A percentile compares a stretch with the other conserved stretches of the same genome.
phyloP scores from a whole-genome alignment of 1,284 basidiomycete genomes.

The Salmacisia buchloeana region DNA sequence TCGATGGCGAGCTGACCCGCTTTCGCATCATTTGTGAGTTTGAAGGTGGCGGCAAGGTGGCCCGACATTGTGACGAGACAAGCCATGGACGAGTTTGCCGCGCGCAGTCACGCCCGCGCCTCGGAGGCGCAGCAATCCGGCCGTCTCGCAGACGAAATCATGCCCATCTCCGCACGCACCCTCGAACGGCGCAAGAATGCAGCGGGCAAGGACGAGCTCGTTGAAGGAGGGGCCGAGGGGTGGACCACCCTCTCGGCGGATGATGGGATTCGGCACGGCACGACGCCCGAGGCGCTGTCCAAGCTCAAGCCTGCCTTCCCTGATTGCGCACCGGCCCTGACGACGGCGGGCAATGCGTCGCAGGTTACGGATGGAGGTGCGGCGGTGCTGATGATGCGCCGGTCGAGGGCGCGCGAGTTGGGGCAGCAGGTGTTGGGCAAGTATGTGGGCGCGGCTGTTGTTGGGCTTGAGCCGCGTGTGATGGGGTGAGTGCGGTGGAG shows the following conservation, averaged over 20 bases:
- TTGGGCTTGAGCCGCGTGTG: slow-evolving; percentile 45
- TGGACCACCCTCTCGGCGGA: not conserved
- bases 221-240: not conserved
- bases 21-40: no score
- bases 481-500: slow-evolving; percentile 26
- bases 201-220: slow-evolving; percentile 20
- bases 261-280: slow-evolving; percentile 13
- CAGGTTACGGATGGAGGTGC: slow-evolving; percentile 47
- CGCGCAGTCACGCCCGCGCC: slow-evolving; percentile 35
- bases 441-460: slow-evolving; percentile 39
- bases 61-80: slow-evolving; percentile 34
- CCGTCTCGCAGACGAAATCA: slow-evolving; percentile 39
- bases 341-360: slow-evolving; percentile 44
- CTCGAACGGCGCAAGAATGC: slow-evolving; percentile 17
- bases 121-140: slow-evolving; percentile 38
- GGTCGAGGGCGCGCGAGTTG: slow-evolving; percentile 37
- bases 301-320: slow-evolving; percentile 46
- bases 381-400: slow-evolving; percentile 39
- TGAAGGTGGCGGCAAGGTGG: slow-evolving; percentile 22
- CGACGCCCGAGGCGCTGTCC: slow-evolving; percentile 20
- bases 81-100: slow-evolving; percentile 41
- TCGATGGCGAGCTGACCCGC: not conserved
- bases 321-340: slow-evolving; percentile 23
- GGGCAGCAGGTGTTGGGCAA: slow-evolving; percentile 44
- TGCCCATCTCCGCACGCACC: slow-evolving; percentile 39